These are phyloP conservation scores for Penicillium pancosmium DNA, from an alignment of 495 filamentous ascomycete genomes.

Conservation along the genomic window DNA sequence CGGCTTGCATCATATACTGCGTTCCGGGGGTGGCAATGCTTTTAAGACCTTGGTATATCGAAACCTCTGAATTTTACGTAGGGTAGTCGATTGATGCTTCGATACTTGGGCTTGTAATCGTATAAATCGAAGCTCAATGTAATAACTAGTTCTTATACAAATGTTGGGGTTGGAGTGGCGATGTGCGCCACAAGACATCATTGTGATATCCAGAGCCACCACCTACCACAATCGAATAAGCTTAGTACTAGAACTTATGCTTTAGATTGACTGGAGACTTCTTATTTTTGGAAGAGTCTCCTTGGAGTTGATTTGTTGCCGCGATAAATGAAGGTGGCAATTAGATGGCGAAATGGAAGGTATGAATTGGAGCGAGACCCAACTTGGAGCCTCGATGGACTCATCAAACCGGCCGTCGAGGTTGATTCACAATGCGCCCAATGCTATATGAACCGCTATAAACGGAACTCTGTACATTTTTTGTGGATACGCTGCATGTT, in stretches of 20 bases:
- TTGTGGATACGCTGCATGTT: background rate
- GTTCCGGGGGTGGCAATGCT: constrained; percentile 26
- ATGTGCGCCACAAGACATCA: background rate
- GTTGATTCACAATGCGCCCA: too few species aligned
- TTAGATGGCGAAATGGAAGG: background rate
- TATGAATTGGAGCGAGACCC: background rate
- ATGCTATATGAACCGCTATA: background rate
- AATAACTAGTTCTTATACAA: background rate
- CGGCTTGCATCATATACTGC: constrained; percentile 38
- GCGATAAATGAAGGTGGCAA: background rate
- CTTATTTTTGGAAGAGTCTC: too few species aligned
- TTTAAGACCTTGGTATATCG: background rate
- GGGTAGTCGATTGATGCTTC: background rate
- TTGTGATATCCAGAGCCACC: constrained; percentile 2
- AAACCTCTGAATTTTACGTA: background rate
- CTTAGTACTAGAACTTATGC: too few species aligned
- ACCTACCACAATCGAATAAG: background rate
- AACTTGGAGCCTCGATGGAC: too few species aligned
- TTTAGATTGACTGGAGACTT: too few species aligned
- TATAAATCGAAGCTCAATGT: background rate
- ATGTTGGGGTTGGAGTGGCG: background rate
- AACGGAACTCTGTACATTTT: background rate
- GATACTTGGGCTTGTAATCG: background rate
- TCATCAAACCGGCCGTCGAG: too few species aligned
- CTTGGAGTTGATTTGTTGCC: too few species aligned